These are phyloP conservation scores for Aspergillus ustus DNA, from an alignment of 2,329 filamentous ascomycete genomes.

Conservation along the genomic window DNA sequence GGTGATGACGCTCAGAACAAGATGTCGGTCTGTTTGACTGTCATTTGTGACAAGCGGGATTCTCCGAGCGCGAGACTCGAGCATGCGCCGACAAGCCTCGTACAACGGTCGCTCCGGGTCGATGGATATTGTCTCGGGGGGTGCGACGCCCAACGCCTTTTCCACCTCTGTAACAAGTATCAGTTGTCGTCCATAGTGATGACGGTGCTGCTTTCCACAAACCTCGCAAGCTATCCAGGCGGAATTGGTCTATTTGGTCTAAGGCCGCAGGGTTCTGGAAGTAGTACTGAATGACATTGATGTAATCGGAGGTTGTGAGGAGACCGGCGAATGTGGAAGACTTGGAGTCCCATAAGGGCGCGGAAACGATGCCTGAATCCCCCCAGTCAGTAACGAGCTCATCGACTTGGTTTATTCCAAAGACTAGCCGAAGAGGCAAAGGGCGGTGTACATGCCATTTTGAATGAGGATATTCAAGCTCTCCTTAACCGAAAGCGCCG, in stretches of 20 bases:
- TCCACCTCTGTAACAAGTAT: slow-evolving; percentile 75
- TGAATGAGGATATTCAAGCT: slow-evolving; percentile 93
- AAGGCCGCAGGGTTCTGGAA: slow-evolving; percentile 94
- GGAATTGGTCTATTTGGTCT: slow-evolving; percentile 89
- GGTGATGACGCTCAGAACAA: slow-evolving; percentile 95
- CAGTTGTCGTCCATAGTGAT: slow-evolving; percentile 9
- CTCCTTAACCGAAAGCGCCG: slow-evolving; percentile 92
- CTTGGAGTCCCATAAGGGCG: slow-evolving; percentile 94
- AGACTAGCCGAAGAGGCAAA: neutral
- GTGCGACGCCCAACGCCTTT: slow-evolving; percentile 85
- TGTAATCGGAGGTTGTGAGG: slow-evolving; percentile 94
- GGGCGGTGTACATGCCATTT: slow-evolving; percentile 68
- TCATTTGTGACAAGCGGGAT: slow-evolving; percentile 94
- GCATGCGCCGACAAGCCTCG: slow-evolving; percentile 92
- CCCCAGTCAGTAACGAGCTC: slow-evolving; percentile 25
- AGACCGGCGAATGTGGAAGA: slow-evolving; percentile 92
- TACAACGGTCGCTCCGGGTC: slow-evolving; percentile 89
- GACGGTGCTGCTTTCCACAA: slow-evolving; percentile 32
- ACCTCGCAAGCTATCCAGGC: slow-evolving; percentile 90
- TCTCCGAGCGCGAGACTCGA: slow-evolving; percentile 86
- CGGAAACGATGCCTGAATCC: slow-evolving; percentile 85
- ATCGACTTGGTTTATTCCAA: neutral
- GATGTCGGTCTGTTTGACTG: slow-evolving; percentile 88
- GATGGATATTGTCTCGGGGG: slow-evolving; percentile 94
- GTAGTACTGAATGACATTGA: slow-evolving; percentile 99